Base-by-base conservation (phyloP, 2,329 filamentous ascomycete species). In the Sclerotinia spermophila region DNA sequence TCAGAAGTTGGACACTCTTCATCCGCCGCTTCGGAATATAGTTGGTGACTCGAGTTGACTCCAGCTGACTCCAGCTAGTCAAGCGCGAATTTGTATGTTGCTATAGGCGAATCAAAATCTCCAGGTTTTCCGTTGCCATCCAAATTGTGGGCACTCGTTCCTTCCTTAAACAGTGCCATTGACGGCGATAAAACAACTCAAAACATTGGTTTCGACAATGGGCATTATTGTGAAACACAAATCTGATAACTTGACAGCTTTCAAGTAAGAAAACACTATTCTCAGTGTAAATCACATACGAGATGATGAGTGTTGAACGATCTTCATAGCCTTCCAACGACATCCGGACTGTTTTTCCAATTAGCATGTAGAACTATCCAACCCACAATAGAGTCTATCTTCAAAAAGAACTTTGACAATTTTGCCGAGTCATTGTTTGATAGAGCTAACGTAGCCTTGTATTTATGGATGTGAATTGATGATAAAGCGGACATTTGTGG, bases 391-490 rank as follows among this genome's bases (percentile, higher is more conserved):
- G n/a, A n/a, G 30, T 51, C 15, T 3, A 19, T 64, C 15, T 13
- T 6, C 13, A 4, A n/a, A 17, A 5, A 13, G 7, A 10, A 4
- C 15, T 3, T 27, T 24, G 2, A n/a, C 2, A 0, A n/a, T 64
- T 19, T 38, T 13, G 4, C 21, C 42, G 8, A n/a, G 4, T 27
- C 3, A 21, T 15, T 19, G 24, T 5, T 19, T 11, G 4, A 7
- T 51, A 15, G 15, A 64, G 61, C 44, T 51, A 38, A 17, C 24
- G 10, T 7, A 13, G 30, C 15, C 30, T 45, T 7, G 33, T 13
- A 48, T 48, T 7, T 5, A 62, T 11, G 19, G 33, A 44, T 44
- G 42, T 21, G 35, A 19, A n/a, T 64, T 64, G 60, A 64, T 64
- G 61, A 64, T 45, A 45, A 33, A 33, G 33, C 11, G 2, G 30